Conservation (phyloP, 2,329 filamentous ascomycete species). For the Hirsutella rhossiliensis region DNA sequence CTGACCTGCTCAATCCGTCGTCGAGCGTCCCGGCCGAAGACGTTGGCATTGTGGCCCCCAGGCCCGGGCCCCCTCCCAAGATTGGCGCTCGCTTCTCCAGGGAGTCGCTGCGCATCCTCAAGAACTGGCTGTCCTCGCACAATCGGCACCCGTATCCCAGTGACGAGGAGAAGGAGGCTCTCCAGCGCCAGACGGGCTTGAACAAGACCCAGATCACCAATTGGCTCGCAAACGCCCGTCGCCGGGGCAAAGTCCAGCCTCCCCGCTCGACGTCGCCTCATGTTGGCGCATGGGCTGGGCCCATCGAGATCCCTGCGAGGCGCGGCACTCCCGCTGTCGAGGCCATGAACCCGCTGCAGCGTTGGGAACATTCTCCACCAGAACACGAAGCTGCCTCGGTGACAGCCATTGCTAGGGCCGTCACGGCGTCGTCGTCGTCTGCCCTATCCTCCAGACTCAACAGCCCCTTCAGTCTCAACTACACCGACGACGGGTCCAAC, state of each 20-base stretch:
- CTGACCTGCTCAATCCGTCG: conserved; percentile 5
- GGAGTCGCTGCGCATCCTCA: conserved; percentile 67
- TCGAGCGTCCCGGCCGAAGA: conserved; percentile 9
- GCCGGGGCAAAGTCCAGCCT: conserved; percentile 64
- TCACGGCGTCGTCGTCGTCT: conserved; percentile 40
- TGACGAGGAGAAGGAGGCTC: conserved; percentile 71
- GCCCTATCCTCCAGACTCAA: conserved; percentile 41
- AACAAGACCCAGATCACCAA: conserved; percentile 78
- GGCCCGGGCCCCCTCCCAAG: conserved; percentile 36
- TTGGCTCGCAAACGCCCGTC: conserved; percentile 83
- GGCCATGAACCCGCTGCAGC: conserved; percentile 43
- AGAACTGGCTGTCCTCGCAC: conserved; percentile 75
- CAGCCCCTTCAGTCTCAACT: conserved; percentile 44
- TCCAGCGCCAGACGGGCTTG: conserved; percentile 69
- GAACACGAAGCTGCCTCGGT: conserved; percentile 49
- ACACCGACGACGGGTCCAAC: conserved; percentile 49
- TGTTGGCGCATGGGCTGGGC: conserved; percentile 43
- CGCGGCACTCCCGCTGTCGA: conserved; percentile 41
- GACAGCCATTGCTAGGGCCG: conserved; percentile 44
- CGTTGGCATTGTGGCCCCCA: conserved; percentile 9
- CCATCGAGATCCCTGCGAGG: conserved; percentile 62
- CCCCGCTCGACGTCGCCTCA: conserved; percentile 60
- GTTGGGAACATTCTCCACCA: conserved; percentile 47
- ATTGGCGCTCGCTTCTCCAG: conserved; percentile 67
- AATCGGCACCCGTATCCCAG: conserved; percentile 77